phyloP scores from a whole-genome alignment of 768 basidiomycete species.

The Pleurotus ostreatus region DNA sequence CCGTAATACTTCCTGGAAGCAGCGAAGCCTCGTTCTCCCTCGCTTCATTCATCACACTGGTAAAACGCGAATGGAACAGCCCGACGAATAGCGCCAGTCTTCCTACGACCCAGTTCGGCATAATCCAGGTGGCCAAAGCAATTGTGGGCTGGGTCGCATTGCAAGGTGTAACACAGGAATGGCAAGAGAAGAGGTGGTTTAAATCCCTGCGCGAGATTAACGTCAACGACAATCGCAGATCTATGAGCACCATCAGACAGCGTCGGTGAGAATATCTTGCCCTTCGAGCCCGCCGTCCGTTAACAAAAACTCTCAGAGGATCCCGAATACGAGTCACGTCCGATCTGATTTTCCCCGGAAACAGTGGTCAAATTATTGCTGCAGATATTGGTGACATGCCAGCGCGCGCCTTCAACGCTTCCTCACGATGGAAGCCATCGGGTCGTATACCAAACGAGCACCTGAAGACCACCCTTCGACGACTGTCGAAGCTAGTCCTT shows the following conservation, averaged over 20 bases:
- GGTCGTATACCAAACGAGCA: constrained; percentile 36
- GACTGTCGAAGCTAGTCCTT: constrained; percentile 78
- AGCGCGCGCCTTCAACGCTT: constrained; percentile 22
- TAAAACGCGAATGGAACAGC: constrained; percentile 72
- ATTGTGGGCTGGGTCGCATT: constrained; percentile 78
- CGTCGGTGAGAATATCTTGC: constrained; percentile 26
- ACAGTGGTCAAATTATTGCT: constrained; percentile 69
- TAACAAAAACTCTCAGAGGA: constrained; percentile 21
- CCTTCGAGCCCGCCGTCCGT: not conserved
- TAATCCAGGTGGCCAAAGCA: constrained; percentile 64
- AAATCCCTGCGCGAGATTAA: constrained; percentile 62
- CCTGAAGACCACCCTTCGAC: constrained; percentile 65
- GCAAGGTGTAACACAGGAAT: constrained; percentile 78
- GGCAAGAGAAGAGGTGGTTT: constrained; percentile 73
- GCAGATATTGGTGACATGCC: constrained; percentile 75
- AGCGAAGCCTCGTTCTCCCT: constrained; percentile 81
- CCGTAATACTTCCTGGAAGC: constrained; percentile 68
- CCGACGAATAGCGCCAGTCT: constrained; percentile 46
- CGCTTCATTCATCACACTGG: constrained; percentile 73
- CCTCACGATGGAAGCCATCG: not conserved
- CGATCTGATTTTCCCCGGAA: constrained; percentile 64
- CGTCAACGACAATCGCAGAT: constrained; percentile 41
- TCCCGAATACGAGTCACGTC: constrained; percentile 73
- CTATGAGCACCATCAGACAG: constrained; percentile 23
- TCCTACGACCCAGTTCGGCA: constrained; percentile 57